Evolutionary conservation across 139 green algal genomes (phyloP).

Genomic region (Chlorella sorokiniana): DNA sequence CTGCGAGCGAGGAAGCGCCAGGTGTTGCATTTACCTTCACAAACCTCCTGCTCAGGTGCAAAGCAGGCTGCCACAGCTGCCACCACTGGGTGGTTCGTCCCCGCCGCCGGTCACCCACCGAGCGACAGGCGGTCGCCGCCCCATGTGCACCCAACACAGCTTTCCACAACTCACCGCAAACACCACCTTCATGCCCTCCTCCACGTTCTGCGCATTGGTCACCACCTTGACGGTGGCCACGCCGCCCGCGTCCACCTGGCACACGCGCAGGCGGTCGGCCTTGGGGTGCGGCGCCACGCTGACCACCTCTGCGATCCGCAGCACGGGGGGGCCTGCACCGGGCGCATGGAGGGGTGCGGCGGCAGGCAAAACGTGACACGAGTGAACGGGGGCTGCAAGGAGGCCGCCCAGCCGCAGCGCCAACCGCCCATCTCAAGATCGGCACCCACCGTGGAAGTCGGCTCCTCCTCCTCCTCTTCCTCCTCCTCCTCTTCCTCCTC

Average conservation of each 20-base stretch:
- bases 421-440: neutral
- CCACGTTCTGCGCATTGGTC: conserved; percentile 72
- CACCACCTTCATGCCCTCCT: conserved; percentile 71
- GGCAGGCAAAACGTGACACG: neutral
- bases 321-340: neutral
- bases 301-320: conserved; percentile 44
- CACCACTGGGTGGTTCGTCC: neutral
- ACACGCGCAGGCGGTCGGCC: conserved; percentile 63
- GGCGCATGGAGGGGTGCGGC: too few relatives aligned
- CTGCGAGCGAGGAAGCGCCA: conserved; percentile 30
- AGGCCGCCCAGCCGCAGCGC: neutral
- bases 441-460: conserved; percentile 20
- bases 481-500: conserved; percentile 51
- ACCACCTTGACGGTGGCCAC: conserved; percentile 59
- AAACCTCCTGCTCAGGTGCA: too few relatives aligned
- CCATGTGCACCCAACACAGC: neutral
- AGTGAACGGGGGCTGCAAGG: neutral
- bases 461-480: conserved; percentile 50
- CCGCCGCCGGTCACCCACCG: neutral
- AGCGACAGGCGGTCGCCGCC: too few relatives aligned
- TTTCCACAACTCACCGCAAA: conserved; percentile 61
- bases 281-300: conserved; percentile 67
- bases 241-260: conserved; percentile 55
- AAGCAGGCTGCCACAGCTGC: too few relatives aligned
- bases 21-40: neutral